Conservation (phyloP, 495 filamentous ascomycete genomes). For the Aspergillus olivimuriae region DNA sequence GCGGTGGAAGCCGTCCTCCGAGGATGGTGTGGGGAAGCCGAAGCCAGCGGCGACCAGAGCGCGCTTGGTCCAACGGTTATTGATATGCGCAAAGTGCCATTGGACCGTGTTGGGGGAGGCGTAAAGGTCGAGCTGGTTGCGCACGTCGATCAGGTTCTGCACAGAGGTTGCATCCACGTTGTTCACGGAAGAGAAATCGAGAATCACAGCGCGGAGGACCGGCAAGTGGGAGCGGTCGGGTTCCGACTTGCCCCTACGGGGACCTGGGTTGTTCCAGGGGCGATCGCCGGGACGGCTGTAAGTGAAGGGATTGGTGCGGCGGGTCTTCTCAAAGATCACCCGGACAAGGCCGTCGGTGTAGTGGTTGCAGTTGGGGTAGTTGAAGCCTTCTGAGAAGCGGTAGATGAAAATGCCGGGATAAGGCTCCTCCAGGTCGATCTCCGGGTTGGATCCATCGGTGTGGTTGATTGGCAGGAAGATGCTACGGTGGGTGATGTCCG, state of each 20-base stretch:
- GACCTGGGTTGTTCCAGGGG: conserved; percentile 94
- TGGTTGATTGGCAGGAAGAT: conserved; percentile 90
- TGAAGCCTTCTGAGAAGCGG: conserved; percentile 93
- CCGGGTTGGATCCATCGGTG: conserved; percentile 84
- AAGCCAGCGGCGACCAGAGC: conserved; percentile 90
- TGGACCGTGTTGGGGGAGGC: conserved; percentile 78
- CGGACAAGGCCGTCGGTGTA: conserved; percentile 76
- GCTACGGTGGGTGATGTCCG: conserved; percentile 45
- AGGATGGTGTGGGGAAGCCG: conserved; percentile 70
- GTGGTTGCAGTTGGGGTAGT: conserved; percentile 91
- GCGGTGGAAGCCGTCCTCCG: conserved; percentile 49
- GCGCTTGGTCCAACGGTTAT: conserved; percentile 96
- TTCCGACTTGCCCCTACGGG: conserved; percentile 49
- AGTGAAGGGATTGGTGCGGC: conserved; percentile 62
- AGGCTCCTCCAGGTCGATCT: conserved; percentile 69
- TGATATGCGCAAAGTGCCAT: conserved; percentile 94
- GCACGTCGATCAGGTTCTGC: conserved; percentile 93
- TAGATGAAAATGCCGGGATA: conserved; percentile 97
- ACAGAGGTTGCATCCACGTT: conserved; percentile 93
- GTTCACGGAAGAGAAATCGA: conserved; percentile 94
- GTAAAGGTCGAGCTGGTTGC: conserved; percentile 93
- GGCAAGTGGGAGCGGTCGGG: conserved; percentile 53
- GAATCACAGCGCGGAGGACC: conserved; percentile 83
- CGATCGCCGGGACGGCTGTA: conserved; percentile 71
- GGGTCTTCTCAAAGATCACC: conserved; percentile 69